phyloP scores from a whole-genome alignment of 2,329 filamentous ascomycete genomes.

The Fusarium pininemorale region DNA sequence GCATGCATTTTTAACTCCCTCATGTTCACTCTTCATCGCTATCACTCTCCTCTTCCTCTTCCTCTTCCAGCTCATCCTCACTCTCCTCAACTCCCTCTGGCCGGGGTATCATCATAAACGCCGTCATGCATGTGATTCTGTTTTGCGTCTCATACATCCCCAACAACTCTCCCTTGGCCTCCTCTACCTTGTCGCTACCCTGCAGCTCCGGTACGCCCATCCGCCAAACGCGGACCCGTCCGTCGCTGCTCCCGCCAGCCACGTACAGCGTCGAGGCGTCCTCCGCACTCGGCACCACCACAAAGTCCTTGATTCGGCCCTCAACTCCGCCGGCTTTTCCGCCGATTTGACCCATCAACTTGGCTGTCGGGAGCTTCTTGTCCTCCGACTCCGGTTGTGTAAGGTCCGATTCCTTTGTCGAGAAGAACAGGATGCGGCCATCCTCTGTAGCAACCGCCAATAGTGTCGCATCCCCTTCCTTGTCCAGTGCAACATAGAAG shows the following conservation, averaged over 20 bases:
- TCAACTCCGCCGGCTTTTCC: constrained; percentile 73
- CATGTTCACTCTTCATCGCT: constrained; percentile 46
- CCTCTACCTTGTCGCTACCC: constrained; percentile 44
- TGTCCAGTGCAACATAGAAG: constrained; percentile 70
- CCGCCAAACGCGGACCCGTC: constrained; percentile 81
- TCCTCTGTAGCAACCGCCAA: constrained; percentile 89
- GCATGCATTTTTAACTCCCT: neutral
- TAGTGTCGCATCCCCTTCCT: constrained; percentile 53
- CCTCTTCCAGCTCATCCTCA: constrained; percentile 60
- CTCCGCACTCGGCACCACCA: constrained; percentile 61
- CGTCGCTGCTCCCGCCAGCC: constrained; percentile 84
- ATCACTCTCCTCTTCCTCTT: constrained; percentile 53
- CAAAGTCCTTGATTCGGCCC: constrained; percentile 89
- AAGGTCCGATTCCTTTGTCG: constrained; percentile 66
- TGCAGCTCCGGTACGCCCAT: constrained; percentile 57
- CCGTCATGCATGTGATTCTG: constrained; percentile 86
- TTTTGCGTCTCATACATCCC: constrained; percentile 86
- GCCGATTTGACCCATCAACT: constrained; percentile 79
- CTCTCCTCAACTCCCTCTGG: constrained; percentile 69
- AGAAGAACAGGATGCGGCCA: constrained; percentile 85
- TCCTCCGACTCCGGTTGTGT: constrained; percentile 43
- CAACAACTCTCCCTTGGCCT: constrained; percentile 58
- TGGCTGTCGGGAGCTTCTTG: constrained; percentile 63
- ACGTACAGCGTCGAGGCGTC: constrained; percentile 61
- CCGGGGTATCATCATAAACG: constrained; percentile 83